Conservation (phyloP, 2,329 filamentous ascomycete genomes). For the Zymoseptoria ardabiliae region DNA sequence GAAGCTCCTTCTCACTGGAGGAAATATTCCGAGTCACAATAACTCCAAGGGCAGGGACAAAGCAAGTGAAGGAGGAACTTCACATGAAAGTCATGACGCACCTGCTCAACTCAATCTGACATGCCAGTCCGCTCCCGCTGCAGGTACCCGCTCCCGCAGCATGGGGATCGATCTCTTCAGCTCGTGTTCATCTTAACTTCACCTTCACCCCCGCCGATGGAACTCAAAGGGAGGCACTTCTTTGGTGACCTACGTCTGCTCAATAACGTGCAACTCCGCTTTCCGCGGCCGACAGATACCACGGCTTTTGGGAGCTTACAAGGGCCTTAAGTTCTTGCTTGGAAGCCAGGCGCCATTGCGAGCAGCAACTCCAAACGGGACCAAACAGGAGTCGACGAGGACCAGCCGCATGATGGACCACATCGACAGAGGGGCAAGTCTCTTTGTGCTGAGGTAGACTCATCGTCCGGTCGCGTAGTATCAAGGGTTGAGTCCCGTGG, state of each 20-base stretch:
- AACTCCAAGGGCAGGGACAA: not conserved
- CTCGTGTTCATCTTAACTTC: not conserved
- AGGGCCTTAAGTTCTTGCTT: not conserved
- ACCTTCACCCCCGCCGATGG: not conserved
- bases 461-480: too few relatives aligned
- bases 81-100: not conserved
- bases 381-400: too few relatives aligned
- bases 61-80: not conserved
- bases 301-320: not conserved
- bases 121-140: not conserved
- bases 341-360: not conserved
- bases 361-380: not conserved
- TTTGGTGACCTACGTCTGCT: not conserved
- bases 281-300: not conserved
- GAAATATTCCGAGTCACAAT: not conserved
- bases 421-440: too few relatives aligned
- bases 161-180: not conserved
- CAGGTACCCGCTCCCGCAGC: not conserved
- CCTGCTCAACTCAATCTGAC: not conserved
- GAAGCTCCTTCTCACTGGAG: not conserved
- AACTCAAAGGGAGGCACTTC: too few relatives aligned
- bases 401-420: too few relatives aligned
- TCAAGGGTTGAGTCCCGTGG: too few relatives aligned
- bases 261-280: not conserved
- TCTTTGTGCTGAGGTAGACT: too few relatives aligned